A percentile compares a stretch with the other conserved stretches of the same genome.
Evolutionary conservation across 2,329 filamentous ascomycete species (phyloP).

Genomic region (Biscogniauxia marginata): DNA sequence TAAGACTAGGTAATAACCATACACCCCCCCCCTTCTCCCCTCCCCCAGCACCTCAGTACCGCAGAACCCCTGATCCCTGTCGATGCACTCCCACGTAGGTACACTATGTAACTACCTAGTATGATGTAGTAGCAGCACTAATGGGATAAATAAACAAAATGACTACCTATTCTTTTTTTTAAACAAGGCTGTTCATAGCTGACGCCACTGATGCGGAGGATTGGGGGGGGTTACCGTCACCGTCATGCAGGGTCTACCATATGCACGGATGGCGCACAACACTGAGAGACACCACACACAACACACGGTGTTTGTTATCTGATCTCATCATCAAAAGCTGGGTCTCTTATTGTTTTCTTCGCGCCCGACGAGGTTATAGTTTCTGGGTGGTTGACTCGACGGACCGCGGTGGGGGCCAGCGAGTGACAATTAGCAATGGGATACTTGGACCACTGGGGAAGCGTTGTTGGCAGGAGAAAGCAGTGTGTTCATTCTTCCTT

Average conservation of each 20-base stretch:
- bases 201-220: constrained; percentile 37
- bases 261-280: background rate
- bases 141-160: background rate
- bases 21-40: background rate
- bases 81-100: background rate
- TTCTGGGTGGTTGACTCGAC: background rate
- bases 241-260: constrained; percentile 35
- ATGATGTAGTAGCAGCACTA: background rate
- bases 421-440: constrained; percentile 2
- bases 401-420: constrained; percentile 7
- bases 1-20: background rate
- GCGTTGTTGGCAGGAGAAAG: background rate
- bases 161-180: background rate
- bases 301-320: constrained; percentile 7
- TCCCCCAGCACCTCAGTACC: background rate
- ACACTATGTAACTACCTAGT: background rate
- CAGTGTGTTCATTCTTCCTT: constrained; percentile 7
- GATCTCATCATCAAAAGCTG: background rate
- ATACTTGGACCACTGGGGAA: background rate
- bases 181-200: constrained; percentile 26
- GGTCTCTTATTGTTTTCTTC: background rate
- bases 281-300: background rate
- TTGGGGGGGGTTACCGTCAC: constrained; percentile 27
- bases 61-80: background rate
- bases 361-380: background rate